Evolutionary conservation across 306 rosid genomes (phyloP).

Genomic region (Rosa lucieae): DNA sequence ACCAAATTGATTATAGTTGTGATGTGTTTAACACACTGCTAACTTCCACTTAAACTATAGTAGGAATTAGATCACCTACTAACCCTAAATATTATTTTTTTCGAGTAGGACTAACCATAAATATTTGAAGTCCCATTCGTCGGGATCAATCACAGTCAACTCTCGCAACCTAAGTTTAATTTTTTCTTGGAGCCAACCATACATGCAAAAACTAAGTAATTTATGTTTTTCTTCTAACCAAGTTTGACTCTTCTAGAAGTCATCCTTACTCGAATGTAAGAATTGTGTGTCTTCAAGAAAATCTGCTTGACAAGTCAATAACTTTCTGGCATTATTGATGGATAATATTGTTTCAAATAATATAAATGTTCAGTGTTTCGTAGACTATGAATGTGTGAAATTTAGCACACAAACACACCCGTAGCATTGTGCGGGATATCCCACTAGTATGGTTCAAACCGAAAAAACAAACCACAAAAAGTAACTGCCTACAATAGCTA

Average conservation of each 20-base stretch:
- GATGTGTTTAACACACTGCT: neutral
- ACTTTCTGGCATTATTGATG: neutral
- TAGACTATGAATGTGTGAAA: no score
- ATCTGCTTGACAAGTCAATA: neutral
- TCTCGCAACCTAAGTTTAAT: conserved; percentile 6
- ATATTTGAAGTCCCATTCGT: neutral
- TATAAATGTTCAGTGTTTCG: no score
- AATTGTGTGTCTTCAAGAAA: neutral
- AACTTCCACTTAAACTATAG: neutral
- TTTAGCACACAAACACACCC: no score
- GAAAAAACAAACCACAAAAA: no score
- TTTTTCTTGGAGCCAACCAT: neutral
- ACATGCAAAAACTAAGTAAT: neutral
- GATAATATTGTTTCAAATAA: neutral
- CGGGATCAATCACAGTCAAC: neutral
- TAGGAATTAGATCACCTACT: neutral
- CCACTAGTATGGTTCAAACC: no score
- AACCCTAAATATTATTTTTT: neutral
- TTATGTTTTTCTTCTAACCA: neutral
- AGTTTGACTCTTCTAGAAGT: neutral
- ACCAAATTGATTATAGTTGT: neutral
- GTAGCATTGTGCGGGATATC: no score
- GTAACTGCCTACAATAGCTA: no score
- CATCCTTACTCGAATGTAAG: neutral
- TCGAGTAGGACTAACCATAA: no score